Evolutionary conservation across 805 yeast genomes (phyloP), one percentile per base, ranked within the genome.

Genomic region (Cyberlindnera petersonii): DNA sequence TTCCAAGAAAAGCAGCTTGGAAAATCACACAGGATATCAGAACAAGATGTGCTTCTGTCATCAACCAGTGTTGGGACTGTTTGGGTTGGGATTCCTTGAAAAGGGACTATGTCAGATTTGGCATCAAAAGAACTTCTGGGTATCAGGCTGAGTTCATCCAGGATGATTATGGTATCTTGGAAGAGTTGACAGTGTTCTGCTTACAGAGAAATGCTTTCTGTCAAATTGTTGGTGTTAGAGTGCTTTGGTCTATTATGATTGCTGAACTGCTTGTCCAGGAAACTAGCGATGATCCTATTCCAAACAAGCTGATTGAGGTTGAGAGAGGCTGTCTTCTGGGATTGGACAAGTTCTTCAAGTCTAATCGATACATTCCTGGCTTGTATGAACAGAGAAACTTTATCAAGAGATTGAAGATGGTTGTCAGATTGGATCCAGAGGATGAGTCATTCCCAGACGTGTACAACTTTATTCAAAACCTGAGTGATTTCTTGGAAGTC

Each of bases 171-270:
- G 72, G 79, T 24, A 69, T 86, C 20, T 62, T 86, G 29, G 75
- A 75, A 35, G 84, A 80, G 39, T 60, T 87, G 40, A 68, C 82
- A 64, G 69, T 80, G 30, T 74, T 82, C 54, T 78, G 84, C 33
- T 69, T 86, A 49, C 94, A 85, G 55, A 66, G 78, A 48, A 78
- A 83, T 56, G 59, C 72, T 5, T 64, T 64, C 20, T 79, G 88
- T 52, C 80, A 79, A 49, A 61, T 64, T 22, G 74, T 77, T 19
- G 81, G 89, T 46, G 81, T 75, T 22, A 72, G 76, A 49, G 68
- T 86, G 16, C 56, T 86, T 29, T 84, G 89, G 87, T 69, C 85
- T 1, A 71, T 82, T 40, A 68, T 82, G 52, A 76, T 82, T n/a
- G 68, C 81, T 7, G 89, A 83, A 58, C 72, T 79, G 63, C 62